A percentile compares a stretch with the other conserved stretches of the same genome.
Evolutionary conservation across 1,284 basidiomycete genomes (phyloP).

Genomic region (Veloporphyrellus conicus): DNA sequence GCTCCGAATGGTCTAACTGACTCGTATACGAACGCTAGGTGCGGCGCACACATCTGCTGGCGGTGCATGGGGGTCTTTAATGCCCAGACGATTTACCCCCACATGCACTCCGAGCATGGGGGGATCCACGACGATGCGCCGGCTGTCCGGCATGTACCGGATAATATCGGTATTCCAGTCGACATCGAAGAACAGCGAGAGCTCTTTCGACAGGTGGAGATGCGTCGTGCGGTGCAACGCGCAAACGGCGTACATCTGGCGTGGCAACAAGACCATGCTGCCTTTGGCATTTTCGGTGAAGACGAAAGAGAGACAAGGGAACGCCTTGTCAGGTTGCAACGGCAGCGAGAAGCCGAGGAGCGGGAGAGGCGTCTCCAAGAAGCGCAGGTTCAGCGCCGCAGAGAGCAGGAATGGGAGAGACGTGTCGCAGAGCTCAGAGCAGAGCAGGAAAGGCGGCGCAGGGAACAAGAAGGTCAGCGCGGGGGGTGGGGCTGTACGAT

Average conservation of each 20-base stretch:
- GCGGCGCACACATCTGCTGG: slow-evolving; percentile 55
- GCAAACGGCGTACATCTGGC: background rate
- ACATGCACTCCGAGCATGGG: slow-evolving; percentile 48
- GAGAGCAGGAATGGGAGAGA: slow-evolving; percentile 1
- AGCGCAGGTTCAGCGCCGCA: no score
- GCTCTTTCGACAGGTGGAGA: slow-evolving; percentile 16
- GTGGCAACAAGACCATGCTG: background rate
- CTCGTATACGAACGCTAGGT: slow-evolving; percentile 23
- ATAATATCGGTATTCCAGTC: slow-evolving; percentile 11
- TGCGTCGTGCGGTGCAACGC: background rate
- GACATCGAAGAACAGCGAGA: slow-evolving; percentile 24
- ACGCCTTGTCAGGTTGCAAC: background rate
- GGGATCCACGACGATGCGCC: slow-evolving; percentile 29
- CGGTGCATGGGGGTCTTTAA: slow-evolving; percentile 40
- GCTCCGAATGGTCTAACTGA: background rate
- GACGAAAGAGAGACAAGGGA: background rate
- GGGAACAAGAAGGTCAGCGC: background rate
- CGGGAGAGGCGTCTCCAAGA: slow-evolving; percentile 2
- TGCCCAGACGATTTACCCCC: slow-evolving; percentile 41
- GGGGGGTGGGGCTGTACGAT: slow-evolving; percentile 19
- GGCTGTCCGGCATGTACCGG: background rate
- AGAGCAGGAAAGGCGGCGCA: slow-evolving; percentile 10
- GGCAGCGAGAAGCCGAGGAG: slow-evolving; percentile 9
- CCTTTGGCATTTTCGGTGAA: background rate
- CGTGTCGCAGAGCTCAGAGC: slow-evolving; percentile 5